Conservation (phyloP, 2,329 filamentous ascomycete genomes). For the Aspergillus sp. region DNA sequence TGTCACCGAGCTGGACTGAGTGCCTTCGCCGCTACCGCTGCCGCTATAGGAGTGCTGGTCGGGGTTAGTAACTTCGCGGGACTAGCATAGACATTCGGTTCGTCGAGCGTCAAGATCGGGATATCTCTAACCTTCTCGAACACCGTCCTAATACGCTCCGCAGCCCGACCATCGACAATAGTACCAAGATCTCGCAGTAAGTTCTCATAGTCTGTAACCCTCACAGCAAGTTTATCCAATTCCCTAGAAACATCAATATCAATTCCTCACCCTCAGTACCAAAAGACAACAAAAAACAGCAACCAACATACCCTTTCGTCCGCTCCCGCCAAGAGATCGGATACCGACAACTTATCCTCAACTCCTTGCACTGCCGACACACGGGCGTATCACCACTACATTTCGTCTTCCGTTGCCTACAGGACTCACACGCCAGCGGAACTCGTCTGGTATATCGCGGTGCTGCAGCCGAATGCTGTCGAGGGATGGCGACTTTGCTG, state of each 20-base stretch:
- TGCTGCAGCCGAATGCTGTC: constrained; percentile 22
- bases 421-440: constrained; percentile 45
- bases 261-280: constrained; percentile 5
- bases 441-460: constrained; percentile 32
- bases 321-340: constrained; percentile 42
- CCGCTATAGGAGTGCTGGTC: constrained; percentile 25
- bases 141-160: constrained; percentile 37
- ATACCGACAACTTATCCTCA: constrained; percentile 42
- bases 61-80: neutral
- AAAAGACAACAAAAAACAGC: neutral
- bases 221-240: constrained; percentile 37
- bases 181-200: constrained; percentile 40
- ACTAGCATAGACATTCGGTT: constrained; percentile 1
- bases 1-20: constrained; percentile 33
- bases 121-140: constrained; percentile 39
- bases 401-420: constrained; percentile 47
- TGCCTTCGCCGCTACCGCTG: constrained; percentile 22
- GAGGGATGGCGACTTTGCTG: constrained; percentile 37
- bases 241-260: constrained; percentile 27
- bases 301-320: constrained; percentile 36
- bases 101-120: neutral
- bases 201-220: constrained; percentile 41
- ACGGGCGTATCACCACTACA: constrained; percentile 46
- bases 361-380: constrained; percentile 44
- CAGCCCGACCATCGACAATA: constrained; percentile 36